Percentiles rank a stretch among this genome's conserved stretches.
phyloP scores from a whole-genome alignment of 2,329 filamentous ascomycete species.

The Sporothrix phasma region DNA sequence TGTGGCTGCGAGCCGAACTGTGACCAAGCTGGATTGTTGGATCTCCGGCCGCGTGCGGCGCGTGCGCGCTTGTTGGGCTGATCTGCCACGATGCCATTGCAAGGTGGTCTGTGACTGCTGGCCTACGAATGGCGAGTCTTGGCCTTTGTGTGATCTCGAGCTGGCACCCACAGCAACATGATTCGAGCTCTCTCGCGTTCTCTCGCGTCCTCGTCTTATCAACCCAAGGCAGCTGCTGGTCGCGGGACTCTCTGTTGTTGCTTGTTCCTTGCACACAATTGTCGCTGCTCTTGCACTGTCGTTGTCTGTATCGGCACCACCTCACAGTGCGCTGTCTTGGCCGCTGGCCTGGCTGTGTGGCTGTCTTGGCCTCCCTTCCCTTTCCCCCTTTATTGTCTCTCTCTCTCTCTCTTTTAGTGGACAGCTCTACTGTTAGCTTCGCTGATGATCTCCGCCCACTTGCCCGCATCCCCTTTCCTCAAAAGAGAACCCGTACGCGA shows the following conservation, averaged over 20 bases:
- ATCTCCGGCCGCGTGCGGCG: too few species aligned
- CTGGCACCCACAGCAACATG: too few species aligned
- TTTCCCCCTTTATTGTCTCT: too few species aligned
- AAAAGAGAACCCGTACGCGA: too few species aligned
- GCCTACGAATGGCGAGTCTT: too few species aligned
- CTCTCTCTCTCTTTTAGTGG: background rate
- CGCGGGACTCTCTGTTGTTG: background rate
- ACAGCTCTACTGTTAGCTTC: background rate
- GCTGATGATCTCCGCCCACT: background rate
- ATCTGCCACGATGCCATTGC: too few species aligned
- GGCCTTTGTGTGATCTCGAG: too few species aligned
- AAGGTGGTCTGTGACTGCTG: too few species aligned
- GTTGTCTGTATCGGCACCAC: background rate
- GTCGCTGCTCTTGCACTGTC: background rate
- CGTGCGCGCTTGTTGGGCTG: too few species aligned
- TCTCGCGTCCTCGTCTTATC: background rate
- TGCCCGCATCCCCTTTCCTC: background rate
- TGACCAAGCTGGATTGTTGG: background rate
- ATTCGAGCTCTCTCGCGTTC: too few species aligned
- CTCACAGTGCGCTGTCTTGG: background rate
- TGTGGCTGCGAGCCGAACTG: background rate
- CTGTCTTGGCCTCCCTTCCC: background rate
- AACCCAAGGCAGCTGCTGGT: background rate
- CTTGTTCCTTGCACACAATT: background rate
- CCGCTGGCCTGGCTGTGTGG: background rate